Base-by-base conservation (phyloP, 139 green algal genomes). In the Chlamydomonas incerta region DNA sequence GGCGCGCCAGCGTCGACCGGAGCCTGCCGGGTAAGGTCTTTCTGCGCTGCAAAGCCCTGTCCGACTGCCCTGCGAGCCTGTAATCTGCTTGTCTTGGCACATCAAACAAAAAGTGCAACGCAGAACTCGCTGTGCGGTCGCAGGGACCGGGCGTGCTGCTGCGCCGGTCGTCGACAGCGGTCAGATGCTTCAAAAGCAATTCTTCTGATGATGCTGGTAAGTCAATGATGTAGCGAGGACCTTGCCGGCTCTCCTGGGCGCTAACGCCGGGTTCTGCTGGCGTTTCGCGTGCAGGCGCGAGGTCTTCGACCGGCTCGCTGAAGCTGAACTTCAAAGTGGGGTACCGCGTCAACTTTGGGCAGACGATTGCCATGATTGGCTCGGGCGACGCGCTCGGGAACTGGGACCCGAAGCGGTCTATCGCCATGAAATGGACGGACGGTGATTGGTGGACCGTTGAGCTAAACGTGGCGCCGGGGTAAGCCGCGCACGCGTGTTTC, bases 351-450 rank as follows among this genome's bases (percentile, higher is more conserved):
- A 79, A 86, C 68, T 86, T 80, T 37, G 80, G 80, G 28, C 80
- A 86, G 31, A 71, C 34, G 0, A 9, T 86, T 14, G 80, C 34
- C 15, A 31, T 86, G 17, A 35, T 86, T 1, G 80, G 80, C 23
- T 86, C 80, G 2, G 80, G 50, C 15, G 80, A 86, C 13, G 37
- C 67, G 52, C 68, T 86, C 0, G 80, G 85, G 15, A 81, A 86
- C 29, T 89, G 85, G 85, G 85, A 89, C 35, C 69, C 69, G 15
- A 71, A 83, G 34, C 81, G 81, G 26, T 66, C 70, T 1, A 47
- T 89, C n/a, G 60, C n/a, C 15, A 89, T 89, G 85, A 89, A 81
- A 33, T 89, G 85, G 85, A 82, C 69, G 23, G 69, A 77, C 46
- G 85, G 85, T n/a, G 85, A 89, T 47, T 72, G 35, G 2, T 89